Base-by-base conservation (phyloP, 208 protist species). In the Angomonas deanei region DNA sequence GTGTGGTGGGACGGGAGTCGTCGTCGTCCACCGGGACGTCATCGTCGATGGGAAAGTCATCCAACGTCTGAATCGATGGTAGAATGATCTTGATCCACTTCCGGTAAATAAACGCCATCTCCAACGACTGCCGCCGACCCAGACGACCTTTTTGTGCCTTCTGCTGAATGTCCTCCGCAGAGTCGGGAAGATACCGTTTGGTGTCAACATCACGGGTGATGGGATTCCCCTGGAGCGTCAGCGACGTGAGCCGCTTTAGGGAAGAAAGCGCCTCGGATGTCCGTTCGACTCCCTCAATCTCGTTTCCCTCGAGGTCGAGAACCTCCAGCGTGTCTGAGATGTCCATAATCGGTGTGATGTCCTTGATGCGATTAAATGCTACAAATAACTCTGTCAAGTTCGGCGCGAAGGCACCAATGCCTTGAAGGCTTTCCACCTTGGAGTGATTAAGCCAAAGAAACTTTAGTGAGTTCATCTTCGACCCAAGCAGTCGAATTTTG, bases 261-360 rank as follows among this genome's bases (percentile, higher is more conserved):
- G 80, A 48, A 11, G 67, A 39, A 24, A 92, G 53, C 13, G 78
- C 78, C 10, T 68, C 48, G 27, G 63, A 38, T 26, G 87, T 62
- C 28, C 58, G 48, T 8, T 21, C 42, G 21, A 42, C 59, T 53
- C 86, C 79, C 1, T 54, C 61, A 31, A 96, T 64, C 21, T 80
- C 53, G 68, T 96, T 96, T 53, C 82, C 91, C 64, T 97, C 88
- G 30, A 94, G 62, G 38, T 97, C 91, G 2, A 94, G 74, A 36
- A 94, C 86, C 52, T 91, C 65, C 21, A 97, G 72, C 32, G 80
- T 86, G 38, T 76, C 74, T 27, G 73, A 77, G 21, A 93, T 42
- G 32, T 82, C 82, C 34, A 85, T 65, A 15, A 94, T 58, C 11
- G 80, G 80, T 0, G 72, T 69, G 1, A 92, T 62, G 63, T 93